Evolutionary conservation across 495 filamentous ascomycete species (phyloP).

Genomic region (Tuber borchii): DNA sequence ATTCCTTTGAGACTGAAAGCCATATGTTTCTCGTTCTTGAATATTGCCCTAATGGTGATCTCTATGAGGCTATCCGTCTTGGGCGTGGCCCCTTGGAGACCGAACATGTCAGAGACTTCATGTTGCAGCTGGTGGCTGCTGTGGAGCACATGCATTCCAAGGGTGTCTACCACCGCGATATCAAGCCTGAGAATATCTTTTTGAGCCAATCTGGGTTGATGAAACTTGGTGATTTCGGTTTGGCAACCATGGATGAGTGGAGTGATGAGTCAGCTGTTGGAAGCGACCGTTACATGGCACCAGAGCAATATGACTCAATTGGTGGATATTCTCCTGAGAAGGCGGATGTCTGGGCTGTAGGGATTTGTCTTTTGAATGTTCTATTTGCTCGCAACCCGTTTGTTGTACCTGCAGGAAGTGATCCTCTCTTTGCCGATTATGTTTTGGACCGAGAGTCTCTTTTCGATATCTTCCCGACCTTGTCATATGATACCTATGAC

Average conservation of each 20-base stretch:
- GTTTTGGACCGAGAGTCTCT: slow-evolving; percentile 85
- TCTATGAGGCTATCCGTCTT: slow-evolving; percentile 91
- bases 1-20: slow-evolving; percentile 82
- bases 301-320: slow-evolving; percentile 88
- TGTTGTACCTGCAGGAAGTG: slow-evolving; percentile 72
- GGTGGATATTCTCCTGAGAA: slow-evolving; percentile 87
- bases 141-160: slow-evolving; percentile 85
- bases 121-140: slow-evolving; percentile 86
- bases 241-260: slow-evolving; percentile 80
- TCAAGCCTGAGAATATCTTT: slow-evolving; percentile 99
- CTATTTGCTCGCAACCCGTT: slow-evolving; percentile 95
- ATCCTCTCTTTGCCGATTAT: slow-evolving; percentile 86
- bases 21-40: slow-evolving; percentile 92
- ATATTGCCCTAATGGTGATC: slow-evolving; percentile 90
- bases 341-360: slow-evolving; percentile 94
- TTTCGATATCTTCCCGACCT: slow-evolving; percentile 96
- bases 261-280: slow-evolving; percentile 85
- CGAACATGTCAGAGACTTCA: slow-evolving; percentile 91
- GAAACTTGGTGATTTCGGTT: slow-evolving; percentile 95
- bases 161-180: slow-evolving; percentile 92
- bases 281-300: slow-evolving; percentile 98
- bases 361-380: slow-evolving; percentile 91
- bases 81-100: slow-evolving; percentile 85
- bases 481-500: slow-evolving; percentile 96
- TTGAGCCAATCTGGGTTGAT: slow-evolving; percentile 74